A percentile compares a stretch with the other conserved stretches of the same genome.
phyloP scores from a whole-genome alignment of 768 basidiomycete genomes.

The Mycena pura region DNA sequence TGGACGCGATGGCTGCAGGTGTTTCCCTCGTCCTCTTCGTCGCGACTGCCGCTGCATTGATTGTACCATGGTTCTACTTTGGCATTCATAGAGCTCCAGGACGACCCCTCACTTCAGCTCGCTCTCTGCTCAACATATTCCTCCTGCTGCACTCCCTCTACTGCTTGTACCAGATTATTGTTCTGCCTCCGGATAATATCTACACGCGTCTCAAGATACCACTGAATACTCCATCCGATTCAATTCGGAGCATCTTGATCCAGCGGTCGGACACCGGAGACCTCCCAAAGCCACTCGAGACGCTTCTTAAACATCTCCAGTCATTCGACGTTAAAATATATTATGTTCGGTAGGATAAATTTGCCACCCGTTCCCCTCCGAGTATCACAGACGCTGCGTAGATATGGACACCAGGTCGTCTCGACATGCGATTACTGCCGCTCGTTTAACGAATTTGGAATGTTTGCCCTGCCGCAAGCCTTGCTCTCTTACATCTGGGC shows the following conservation, averaged over 20 bases:
- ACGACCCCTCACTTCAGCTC: conserved; percentile 20
- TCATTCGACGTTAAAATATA: conserved; percentile 62
- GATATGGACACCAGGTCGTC: conserved; percentile 73
- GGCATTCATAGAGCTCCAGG: conserved; percentile 16
- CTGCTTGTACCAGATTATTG: conserved; percentile 51
- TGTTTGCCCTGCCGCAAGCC: conserved; percentile 61
- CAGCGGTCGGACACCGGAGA: conserved; percentile 47
- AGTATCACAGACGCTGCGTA: conserved; percentile 30
- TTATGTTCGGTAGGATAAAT: conserved; percentile 60
- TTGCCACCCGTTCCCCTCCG: neutral
- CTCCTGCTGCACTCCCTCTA: conserved; percentile 60
- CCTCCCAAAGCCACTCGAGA: conserved; percentile 56
- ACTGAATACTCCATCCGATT: conserved; percentile 59
- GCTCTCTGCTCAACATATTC: conserved; percentile 42
- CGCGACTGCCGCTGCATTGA: conserved; percentile 9
- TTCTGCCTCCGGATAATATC: conserved; percentile 64
- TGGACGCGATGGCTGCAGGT: conserved; percentile 25
- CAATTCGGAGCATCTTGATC: conserved; percentile 54
- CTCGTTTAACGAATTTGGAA: conserved; percentile 62
- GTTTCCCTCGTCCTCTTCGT: conserved; percentile 21
- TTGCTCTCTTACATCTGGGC: conserved; percentile 67
- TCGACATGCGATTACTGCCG: conserved; percentile 72
- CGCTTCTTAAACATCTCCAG: conserved; percentile 59
- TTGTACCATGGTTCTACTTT: conserved; percentile 25
- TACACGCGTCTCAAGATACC: conserved; percentile 64